A percentile compares a stretch with the other conserved stretches of the same genome.
phyloP scores from a whole-genome alignment of 2,329 filamentous ascomycete genomes.

The Pestalotiopsis sp. region DNA sequence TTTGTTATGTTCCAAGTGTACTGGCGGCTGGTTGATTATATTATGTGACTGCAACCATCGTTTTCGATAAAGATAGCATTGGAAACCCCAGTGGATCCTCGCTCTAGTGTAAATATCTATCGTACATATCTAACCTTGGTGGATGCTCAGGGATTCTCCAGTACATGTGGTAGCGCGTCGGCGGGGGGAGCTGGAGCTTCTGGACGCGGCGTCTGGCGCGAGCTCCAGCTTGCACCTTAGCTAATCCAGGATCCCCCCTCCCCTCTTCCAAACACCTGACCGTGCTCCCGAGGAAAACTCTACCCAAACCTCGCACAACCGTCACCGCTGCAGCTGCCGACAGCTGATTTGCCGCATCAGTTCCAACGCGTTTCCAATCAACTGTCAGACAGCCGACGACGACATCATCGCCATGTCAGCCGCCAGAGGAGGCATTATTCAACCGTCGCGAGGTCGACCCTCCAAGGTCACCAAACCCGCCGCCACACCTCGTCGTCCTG shows the following conservation, averaged over 20 bases:
- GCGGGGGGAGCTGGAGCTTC: neutral
- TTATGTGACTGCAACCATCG: no score
- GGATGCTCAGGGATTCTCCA: no score
- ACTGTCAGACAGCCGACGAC: conserved; percentile 14
- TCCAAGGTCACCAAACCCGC: conserved; percentile 17
- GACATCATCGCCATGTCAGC: conserved; percentile 9
- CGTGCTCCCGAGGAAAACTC: neutral
- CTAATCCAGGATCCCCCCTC: neutral
- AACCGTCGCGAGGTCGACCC: conserved; percentile 15
- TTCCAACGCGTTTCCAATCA: conserved; percentile 11
- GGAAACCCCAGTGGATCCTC: no score
- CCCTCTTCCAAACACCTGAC: neutral
- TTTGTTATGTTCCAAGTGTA: no score
- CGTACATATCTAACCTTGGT: no score
- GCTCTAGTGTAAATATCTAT: no score
- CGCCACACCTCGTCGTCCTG: conserved; percentile 15
- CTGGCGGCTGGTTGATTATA: no score
- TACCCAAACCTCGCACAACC: conserved; percentile 12
- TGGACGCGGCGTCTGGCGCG: neutral
- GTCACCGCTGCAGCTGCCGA: conserved; percentile 10
- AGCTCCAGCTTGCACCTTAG: neutral
- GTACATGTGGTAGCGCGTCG: no score
- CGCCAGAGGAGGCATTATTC: conserved; percentile 14
- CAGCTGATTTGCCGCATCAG: conserved; percentile 13
- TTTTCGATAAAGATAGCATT: no score